phyloP scores from a whole-genome alignment of 2,329 filamentous ascomycete genomes.

The Lachnellula hyalina region DNA sequence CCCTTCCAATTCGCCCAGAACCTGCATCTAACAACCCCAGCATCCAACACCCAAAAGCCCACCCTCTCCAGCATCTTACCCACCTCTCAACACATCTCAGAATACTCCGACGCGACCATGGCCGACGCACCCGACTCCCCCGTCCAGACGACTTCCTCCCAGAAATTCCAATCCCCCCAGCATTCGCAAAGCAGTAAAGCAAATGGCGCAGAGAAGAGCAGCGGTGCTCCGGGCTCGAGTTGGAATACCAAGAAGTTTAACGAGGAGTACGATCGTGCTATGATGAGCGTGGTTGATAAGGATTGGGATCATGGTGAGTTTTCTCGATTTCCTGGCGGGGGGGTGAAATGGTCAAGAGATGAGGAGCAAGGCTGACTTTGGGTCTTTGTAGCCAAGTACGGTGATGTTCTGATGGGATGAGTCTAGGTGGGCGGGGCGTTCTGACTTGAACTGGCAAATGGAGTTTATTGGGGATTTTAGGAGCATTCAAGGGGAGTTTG shows the following conservation, averaged over 20 bases:
- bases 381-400: neutral
- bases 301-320: conserved; percentile 43
- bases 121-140: conserved; percentile 28
- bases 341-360: neutral
- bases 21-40: neutral
- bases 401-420: neutral
- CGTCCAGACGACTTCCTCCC: conserved; percentile 8
- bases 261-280: conserved; percentile 48
- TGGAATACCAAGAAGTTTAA: conserved; percentile 53
- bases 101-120: conserved; percentile 13
- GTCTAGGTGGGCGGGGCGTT: neutral
- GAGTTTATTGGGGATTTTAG: neutral
- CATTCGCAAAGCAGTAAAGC: conserved; percentile 11
- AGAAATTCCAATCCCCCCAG: conserved; percentile 1
- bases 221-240: conserved; percentile 40
- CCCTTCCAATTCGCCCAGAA: neutral
- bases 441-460: neutral
- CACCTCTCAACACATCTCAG: neutral
- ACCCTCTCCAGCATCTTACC: neutral
- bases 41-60: neutral
- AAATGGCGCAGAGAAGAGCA: conserved; percentile 13
- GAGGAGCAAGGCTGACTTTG: neutral
- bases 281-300: conserved; percentile 45
- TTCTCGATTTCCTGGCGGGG: neutral
- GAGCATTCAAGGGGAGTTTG: neutral